phyloP scores from a whole-genome alignment of 257 asterid species.

The Parsonsia alboflavescens region DNA sequence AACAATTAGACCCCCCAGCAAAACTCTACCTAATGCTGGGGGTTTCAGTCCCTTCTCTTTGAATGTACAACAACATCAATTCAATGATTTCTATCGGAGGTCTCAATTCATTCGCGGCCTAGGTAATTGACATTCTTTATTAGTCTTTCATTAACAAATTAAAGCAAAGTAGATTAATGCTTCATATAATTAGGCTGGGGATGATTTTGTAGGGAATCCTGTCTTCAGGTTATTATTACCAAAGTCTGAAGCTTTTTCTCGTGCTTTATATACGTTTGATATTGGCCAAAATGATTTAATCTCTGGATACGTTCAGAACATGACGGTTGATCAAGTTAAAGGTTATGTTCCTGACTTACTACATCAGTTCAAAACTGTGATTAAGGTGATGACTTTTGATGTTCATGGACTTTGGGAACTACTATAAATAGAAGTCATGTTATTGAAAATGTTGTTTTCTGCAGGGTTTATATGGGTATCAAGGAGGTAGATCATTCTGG shows the following conservation, averaged over 20 bases:
- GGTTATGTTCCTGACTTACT: slow-evolving; percentile 64
- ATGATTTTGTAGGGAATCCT: slow-evolving; percentile 41
- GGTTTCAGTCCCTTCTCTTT: slow-evolving; percentile 83
- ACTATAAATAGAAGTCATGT: not conserved
- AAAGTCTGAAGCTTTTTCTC: slow-evolving; percentile 33
- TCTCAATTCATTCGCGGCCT: slow-evolving; percentile 49
- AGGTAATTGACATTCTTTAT: slow-evolving; percentile 35
- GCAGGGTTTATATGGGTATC: slow-evolving; percentile 13
- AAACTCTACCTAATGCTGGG: slow-evolving; percentile 49
- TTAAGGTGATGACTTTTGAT: slow-evolving; percentile 39
- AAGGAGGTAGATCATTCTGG: slow-evolving; percentile 49
- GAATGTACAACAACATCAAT: slow-evolving; percentile 55
- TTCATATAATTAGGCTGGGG: slow-evolving; percentile 8
- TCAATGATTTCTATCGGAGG: slow-evolving; percentile 58
- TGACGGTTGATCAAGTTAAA: slow-evolving; percentile 67
- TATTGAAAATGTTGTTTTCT: not conserved
- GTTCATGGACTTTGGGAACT: not conserved
- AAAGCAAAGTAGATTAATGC: not conserved
- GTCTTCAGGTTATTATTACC: slow-evolving; percentile 53
- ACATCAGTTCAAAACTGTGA: slow-evolving; percentile 50
- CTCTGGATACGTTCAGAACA: slow-evolving; percentile 67
- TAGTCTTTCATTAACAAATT: slow-evolving; percentile 28
- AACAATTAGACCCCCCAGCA: slow-evolving; percentile 74
- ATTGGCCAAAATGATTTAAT: slow-evolving; percentile 86
- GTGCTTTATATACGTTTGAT: slow-evolving; percentile 73